These are phyloP conservation scores for Cicer yamashitae DNA, from an alignment of 306 rosid species.

Conservation along the genomic window DNA sequence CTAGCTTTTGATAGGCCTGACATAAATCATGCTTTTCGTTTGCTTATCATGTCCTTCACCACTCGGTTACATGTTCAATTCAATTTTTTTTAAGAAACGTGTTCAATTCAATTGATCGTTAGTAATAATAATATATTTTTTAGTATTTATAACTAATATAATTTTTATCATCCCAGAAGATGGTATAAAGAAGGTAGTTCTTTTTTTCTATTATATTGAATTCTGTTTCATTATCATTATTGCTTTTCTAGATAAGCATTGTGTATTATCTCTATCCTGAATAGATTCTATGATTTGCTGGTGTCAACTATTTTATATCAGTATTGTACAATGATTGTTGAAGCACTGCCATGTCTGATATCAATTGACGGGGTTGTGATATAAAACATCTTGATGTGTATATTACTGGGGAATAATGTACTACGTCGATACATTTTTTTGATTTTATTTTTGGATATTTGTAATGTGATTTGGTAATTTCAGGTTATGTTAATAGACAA, in stretches of 20 bases:
- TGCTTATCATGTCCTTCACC: constrained; percentile 8
- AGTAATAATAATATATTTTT: background rate
- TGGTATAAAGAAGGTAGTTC: background rate
- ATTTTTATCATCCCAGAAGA: background rate
- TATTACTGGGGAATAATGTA: constrained; percentile 25
- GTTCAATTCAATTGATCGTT: background rate
- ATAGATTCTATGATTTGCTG: constrained; percentile 20
- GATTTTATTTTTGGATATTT: constrained; percentile 34
- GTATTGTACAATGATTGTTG: constrained; percentile 21
- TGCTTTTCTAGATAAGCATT: background rate
- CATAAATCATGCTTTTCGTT: constrained; percentile 17
- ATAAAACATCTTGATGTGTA: constrained; percentile 13
- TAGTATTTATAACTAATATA: background rate
- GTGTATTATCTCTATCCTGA: constrained; percentile 14
- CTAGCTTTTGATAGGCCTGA: constrained; percentile 25
- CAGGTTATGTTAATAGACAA: constrained; percentile 80
- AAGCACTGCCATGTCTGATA: constrained; percentile 8
- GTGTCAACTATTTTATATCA: background rate
- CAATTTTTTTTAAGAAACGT: background rate
- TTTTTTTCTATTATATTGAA: background rate
- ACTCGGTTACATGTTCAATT: constrained; percentile 14
- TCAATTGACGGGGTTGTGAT: constrained; percentile 5
- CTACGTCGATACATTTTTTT: constrained; percentile 10
- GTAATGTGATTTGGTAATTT: constrained; percentile 40
- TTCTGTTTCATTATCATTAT: constrained; percentile 14